Evolutionary conservation across 768 basidiomycete genomes (phyloP), one percentile per base, ranked within the genome.

Genomic region (Lactarius indigo): DNA sequence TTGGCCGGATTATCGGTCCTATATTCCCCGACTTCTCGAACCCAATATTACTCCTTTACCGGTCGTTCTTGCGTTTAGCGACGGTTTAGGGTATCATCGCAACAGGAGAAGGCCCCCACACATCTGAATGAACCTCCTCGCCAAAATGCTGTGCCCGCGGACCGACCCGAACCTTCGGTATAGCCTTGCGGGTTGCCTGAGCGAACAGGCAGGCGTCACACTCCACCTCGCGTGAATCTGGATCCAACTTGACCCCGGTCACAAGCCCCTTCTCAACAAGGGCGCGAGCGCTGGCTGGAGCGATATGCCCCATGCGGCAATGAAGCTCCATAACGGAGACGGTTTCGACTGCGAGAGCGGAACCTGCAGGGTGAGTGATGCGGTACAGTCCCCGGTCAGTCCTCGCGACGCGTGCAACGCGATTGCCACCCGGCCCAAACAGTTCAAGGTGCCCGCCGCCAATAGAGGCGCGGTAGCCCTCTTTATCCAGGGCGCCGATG

Each of bases 221-320:
- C 31, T 76, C 33, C 75, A 50, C 12, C 4, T 79, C 37, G 4
- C 8, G 5, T 1, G 20, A 18, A 23, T 35, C 35, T 12, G 31
- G n/a, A 20, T n/a, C 20, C 5, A 64, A 41, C 18, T 18, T 13
- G 2, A 64, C 2, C 9, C 63, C 56, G 2, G 33, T 41, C 1
- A 57, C 35, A 0, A 37, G 18, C 6, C 39, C 23, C 6, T 64
- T 41, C 37, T 57, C 28, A 18, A 64, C 67, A 62, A 80, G 73
- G 6, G 65, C n/a, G 1, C 64, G 64, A 3, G 74, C 75, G 1
- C 67, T 60, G 0, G 63, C 64, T 2, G 70, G 75, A 4, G 76
- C 71, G 23, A 81, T 74, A 59, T 81, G 80, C 0, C 77, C 79
- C 54, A 80, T 69, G 2, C 70, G 61, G 0, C 71, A 67, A 54